phyloP scores from a whole-genome alignment of 2,329 filamentous ascomycete genomes.

The Rhynchosporium secalis region DNA sequence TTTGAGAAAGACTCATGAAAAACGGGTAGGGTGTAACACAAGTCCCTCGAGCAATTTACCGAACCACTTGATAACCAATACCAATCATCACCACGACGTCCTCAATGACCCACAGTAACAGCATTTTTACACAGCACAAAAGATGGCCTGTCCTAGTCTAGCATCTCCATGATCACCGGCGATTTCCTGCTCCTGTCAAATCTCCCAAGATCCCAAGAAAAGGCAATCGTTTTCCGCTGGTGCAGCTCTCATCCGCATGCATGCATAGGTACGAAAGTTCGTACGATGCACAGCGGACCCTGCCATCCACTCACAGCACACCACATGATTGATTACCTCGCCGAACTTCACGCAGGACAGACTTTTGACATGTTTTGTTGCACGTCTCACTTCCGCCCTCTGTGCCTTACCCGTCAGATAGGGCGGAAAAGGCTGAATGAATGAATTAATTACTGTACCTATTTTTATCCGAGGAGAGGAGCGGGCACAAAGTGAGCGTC shows the following conservation, averaged over 20 bases:
- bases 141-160: background rate
- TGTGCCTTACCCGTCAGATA: background rate
- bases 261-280: no score
- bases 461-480: no score
- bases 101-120: background rate
- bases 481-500: no score
- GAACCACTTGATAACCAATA: background rate
- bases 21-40: no score
- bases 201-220: background rate
- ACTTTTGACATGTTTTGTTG: constrained; percentile 18
- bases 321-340: constrained; percentile 27
- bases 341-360: background rate
- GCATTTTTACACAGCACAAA: background rate
- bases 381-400: constrained; percentile 23
- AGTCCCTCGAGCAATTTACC: no score
- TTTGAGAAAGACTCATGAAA: no score
- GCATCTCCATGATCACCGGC: background rate
- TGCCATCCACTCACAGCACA: constrained; percentile 9
- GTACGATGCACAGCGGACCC: background rate
- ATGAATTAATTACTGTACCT: background rate
- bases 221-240: background rate
- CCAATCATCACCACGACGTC: background rate
- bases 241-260: constrained; percentile 1
- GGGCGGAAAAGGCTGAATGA: constrained; percentile 12
- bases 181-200: constrained; percentile 4